phyloP scores from a whole-genome alignment of 2,329 filamentous ascomycete species.

The Botrytis elliptica region DNA sequence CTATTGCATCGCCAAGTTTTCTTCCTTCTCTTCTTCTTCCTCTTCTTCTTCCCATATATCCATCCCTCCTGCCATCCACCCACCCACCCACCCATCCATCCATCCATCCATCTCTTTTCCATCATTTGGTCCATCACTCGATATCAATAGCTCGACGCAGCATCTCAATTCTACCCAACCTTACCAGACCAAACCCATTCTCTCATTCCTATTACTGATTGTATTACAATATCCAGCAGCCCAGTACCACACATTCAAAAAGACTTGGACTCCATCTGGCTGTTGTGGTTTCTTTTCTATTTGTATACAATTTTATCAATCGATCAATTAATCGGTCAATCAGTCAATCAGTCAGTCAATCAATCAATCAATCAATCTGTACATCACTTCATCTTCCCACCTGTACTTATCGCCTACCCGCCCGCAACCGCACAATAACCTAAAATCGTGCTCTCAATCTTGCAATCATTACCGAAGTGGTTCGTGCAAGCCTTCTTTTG shows the following conservation, averaged over 20 bases:
- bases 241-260: background rate
- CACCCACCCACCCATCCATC: background rate
- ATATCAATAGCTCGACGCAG: background rate
- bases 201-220: background rate
- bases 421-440: background rate
- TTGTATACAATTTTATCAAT: background rate
- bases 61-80: background rate
- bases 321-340: background rate
- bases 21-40: background rate
- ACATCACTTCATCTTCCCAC: background rate
- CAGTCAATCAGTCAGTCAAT: background rate
- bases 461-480: slow-evolving; percentile 12
- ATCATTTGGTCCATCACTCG: background rate
- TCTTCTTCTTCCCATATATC: background rate
- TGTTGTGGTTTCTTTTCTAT: background rate
- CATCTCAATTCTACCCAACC: background rate
- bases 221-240: background rate
- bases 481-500: slow-evolving; percentile 7
- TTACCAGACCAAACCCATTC: background rate
- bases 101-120: background rate
- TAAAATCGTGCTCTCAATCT: background rate
- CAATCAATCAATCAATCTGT: background rate
- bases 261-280: background rate
- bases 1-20: background rate
- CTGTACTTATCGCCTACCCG: slow-evolving; percentile 12